Conservation (phyloP, 164 flowering plant species). For the Piper longum region DNA sequence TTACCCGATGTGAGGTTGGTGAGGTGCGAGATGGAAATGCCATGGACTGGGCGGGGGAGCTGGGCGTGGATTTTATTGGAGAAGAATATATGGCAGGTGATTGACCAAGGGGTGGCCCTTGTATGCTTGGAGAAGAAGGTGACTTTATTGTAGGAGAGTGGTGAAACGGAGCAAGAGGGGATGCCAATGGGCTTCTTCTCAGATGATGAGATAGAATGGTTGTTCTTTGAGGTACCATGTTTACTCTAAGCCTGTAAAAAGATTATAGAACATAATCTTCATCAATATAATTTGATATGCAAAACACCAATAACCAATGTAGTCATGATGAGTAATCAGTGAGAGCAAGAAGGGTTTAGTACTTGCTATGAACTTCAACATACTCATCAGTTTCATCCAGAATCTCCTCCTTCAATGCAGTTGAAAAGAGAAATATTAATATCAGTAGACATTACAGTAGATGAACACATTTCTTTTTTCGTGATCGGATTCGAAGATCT, state of each 20-base stretch:
- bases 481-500: not conserved
- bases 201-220: constrained; percentile 9
- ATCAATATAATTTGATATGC: not conserved
- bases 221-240: constrained; percentile 11
- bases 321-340: not conserved
- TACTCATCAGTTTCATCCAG: constrained; percentile 64
- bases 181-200: constrained; percentile 18
- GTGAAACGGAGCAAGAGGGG: constrained; percentile 16
- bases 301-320: not conserved
- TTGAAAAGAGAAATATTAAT: not conserved
- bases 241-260: constrained; percentile 20
- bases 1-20: not conserved
- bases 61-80: not conserved
- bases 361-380: constrained; percentile 49
- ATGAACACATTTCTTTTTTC: no score
- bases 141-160: not conserved
- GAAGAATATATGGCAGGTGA: not conserved
- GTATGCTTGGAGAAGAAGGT: not conserved
- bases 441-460: not conserved
- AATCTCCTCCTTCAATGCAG: constrained; percentile 37
- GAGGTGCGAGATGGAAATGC: not conserved
- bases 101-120: not conserved
- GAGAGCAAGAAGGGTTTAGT: not conserved
- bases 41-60: not conserved
- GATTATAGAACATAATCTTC: not conserved